Evolutionary conservation across 2,329 filamentous ascomycete species (phyloP), one percentile per base, ranked within the genome.

Genomic region (Xylariaceae sp.): DNA sequence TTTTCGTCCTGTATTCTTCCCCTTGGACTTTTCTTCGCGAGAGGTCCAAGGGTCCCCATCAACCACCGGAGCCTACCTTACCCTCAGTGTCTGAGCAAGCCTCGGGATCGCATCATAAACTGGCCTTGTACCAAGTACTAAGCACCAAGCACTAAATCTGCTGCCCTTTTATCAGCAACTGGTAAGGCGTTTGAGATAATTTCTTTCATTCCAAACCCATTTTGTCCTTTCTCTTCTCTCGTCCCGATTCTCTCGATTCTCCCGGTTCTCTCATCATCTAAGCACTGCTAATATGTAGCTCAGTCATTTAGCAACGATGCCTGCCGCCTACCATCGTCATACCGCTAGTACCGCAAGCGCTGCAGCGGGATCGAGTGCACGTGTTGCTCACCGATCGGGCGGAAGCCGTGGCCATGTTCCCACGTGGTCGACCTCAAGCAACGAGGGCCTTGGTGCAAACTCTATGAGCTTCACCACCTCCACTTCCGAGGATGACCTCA

Each of bases 351-450:
- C 50, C 24, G 49, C 48, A 29, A 44, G 37, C 21, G 41, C 56
- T 39, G 47, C 45, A 11, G 47, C 48, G 4, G 49, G 41, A 26
- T 29, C 45, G 7, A 28, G 46, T 21, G 40, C 53, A 3, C 60
- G 21, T 16, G 46, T 54, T 45, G 26, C 43, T 40, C 58, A 48
- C 26, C 50, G 51, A 16, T 44, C 48, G 8, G 31, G 29, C 33
- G 44, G 36, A 26, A 45, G 44, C 24, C 57, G 39, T 17, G 47
- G 37, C 11, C 61, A 58, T 51, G 29, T 53, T 11, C 40, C 54
- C 17, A 39, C 50, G 11, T 54, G 54, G 57, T 66, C 66, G 4
- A 54, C 54, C 16, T 67, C 64, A 4, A 64, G 65, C n/a, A 50
- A 51, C 29, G 65, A 68, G 5, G 62, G 60, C 12, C 34, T 58